These are phyloP conservation scores for Albatrellus ellisii DNA, from an alignment of 768 basidiomycete genomes.

Conservation along the genomic window DNA sequence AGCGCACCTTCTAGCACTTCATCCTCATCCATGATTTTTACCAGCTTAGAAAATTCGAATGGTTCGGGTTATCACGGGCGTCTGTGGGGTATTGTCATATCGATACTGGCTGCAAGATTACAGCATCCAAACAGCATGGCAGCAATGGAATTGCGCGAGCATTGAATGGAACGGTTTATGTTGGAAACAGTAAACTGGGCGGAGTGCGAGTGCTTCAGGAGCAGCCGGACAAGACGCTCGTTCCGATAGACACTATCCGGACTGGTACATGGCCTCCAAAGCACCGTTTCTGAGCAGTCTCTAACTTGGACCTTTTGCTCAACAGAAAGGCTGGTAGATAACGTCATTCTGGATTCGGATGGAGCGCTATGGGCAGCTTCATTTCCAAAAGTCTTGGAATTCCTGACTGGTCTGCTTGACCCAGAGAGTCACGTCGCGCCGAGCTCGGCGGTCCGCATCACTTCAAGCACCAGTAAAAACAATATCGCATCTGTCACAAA, in stretches of 20 bases:
- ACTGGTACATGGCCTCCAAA: constrained; percentile 28
- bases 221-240: constrained; percentile 45
- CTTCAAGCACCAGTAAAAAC: constrained; percentile 35
- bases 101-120: constrained; percentile 47
- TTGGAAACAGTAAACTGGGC: constrained; percentile 33
- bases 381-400: constrained; percentile 26
- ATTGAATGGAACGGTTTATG: constrained; percentile 51
- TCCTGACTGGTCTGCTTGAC: constrained; percentile 28
- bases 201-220: constrained; percentile 39
- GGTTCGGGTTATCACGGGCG: constrained; percentile 15
- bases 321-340: constrained; percentile 42
- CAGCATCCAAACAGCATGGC: constrained; percentile 32
- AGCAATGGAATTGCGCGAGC: constrained; percentile 47
- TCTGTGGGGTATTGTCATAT: constrained; percentile 56
- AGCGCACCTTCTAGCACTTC: not conserved
- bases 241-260: constrained; percentile 36
- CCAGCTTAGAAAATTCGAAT: constrained; percentile 6
- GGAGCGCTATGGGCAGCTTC: constrained; percentile 55
- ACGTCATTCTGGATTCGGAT: constrained; percentile 42
- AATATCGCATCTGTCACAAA: constrained; percentile 51
- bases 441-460: constrained; percentile 37
- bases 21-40: not conserved
- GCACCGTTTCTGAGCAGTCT: not conserved
- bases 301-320: not conserved
- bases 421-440: constrained; percentile 27